phyloP scores from a whole-genome alignment of 2,329 filamentous ascomycete genomes.

The Aspergillus felis region DNA sequence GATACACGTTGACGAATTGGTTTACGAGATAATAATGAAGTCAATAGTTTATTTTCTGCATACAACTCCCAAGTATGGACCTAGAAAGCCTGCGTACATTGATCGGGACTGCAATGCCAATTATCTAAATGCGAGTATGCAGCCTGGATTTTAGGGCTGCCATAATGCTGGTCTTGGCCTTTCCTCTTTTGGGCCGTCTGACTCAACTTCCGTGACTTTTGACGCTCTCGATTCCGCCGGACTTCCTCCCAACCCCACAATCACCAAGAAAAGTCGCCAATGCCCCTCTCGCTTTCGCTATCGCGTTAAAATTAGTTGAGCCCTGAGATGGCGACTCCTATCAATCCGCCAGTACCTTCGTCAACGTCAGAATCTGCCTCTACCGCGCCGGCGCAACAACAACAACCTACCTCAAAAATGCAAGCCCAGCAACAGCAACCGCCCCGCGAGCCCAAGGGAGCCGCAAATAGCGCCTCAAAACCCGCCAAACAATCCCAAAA shows the following conservation, averaged over 20 bases:
- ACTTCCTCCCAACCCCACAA: constrained; percentile 13
- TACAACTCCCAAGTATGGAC: neutral
- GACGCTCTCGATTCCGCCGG: constrained; percentile 16
- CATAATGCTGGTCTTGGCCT: constrained; percentile 17
- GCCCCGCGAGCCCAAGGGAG: constrained; percentile 19
- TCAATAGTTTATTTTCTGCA: neutral
- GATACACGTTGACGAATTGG: constrained; percentile 3
- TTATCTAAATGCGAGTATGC: neutral
- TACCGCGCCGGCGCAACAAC: constrained; percentile 15
- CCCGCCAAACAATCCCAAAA: constrained; percentile 20
- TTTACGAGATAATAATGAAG: neutral
- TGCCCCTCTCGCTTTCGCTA: constrained; percentile 21
- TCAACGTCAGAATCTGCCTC: constrained; percentile 12
- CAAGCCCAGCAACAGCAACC: constrained; percentile 17
- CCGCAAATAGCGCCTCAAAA: constrained; percentile 20
- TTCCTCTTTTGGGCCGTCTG: neutral
- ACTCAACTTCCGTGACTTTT: constrained; percentile 28
- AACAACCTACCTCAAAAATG: constrained; percentile 14
- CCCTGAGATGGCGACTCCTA: constrained; percentile 25
- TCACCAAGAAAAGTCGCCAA: constrained; percentile 26
- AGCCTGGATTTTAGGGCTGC: constrained; percentile 22
- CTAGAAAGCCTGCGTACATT: neutral
- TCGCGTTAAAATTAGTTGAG: constrained; percentile 16
- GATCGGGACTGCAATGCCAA: neutral
- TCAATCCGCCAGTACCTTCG: constrained; percentile 16